Evolutionary conservation across 139 green algal species (phyloP).

Genomic region (Closterium sp.): DNA sequence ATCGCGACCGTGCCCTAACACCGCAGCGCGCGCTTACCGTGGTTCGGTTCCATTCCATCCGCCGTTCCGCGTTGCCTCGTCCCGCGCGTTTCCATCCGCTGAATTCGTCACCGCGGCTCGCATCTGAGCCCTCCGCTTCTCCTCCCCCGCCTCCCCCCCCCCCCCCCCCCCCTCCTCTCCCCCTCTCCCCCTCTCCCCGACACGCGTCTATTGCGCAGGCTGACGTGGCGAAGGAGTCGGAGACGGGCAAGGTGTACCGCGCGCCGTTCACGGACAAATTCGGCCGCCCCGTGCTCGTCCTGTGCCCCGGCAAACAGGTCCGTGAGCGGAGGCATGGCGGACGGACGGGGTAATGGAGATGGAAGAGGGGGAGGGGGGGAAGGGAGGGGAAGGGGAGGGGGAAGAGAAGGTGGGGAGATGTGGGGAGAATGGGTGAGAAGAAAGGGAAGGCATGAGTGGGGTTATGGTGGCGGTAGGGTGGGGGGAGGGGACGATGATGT

Average conservation of each 20-base stretch:
- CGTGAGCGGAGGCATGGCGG: background rate
- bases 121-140: background rate
- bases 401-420: background rate
- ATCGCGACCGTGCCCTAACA: no score
- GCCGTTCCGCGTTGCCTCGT: no score
- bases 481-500: background rate
- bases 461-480: background rate
- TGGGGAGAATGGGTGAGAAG: background rate
- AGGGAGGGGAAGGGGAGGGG: background rate
- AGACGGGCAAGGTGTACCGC: slow-evolving; percentile 56
- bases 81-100: background rate
- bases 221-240: slow-evolving; percentile 42
- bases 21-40: no score
- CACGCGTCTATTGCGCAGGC: slow-evolving; percentile 28
- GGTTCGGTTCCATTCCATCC: no score
- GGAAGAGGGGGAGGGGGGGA: background rate
- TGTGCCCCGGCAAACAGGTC: slow-evolving; percentile 45
- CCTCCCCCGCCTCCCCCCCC: no score
- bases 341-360: background rate
- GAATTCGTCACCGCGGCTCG: background rate
- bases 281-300: slow-evolving; percentile 48
- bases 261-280: slow-evolving; percentile 2
- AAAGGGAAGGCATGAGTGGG: background rate
- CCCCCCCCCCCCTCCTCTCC: no score
- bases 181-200: no score